Conservation (phyloP, 1,139 yeast species). For the Blastobotrys persicus region DNA sequence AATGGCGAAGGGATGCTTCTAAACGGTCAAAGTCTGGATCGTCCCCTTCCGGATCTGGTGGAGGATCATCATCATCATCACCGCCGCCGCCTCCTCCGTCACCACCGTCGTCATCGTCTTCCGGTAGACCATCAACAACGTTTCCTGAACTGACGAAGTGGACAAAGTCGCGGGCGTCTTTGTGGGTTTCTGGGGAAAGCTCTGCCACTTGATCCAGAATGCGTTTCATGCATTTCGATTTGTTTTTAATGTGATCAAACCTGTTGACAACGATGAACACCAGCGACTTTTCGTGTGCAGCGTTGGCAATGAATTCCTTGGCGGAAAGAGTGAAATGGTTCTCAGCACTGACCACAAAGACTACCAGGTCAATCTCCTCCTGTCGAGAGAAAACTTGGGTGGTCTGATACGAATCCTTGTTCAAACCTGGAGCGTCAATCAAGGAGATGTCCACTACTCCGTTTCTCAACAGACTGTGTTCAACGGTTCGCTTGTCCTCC, state of each 20-base stretch:
- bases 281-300: conserved; percentile 87
- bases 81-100: conserved; percentile 45
- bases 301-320: conserved; percentile 85
- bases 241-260: conserved; percentile 80
- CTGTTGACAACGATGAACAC: conserved; percentile 93
- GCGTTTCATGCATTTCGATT: conserved; percentile 69
- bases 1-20: conserved; percentile 80
- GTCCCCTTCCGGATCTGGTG: conserved; percentile 9
- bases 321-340: conserved; percentile 94
- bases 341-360: conserved; percentile 94
- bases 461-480: conserved; percentile 73
- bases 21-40: conserved; percentile 59
- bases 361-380: conserved; percentile 94
- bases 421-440: conserved; percentile 96
- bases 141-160: conserved; percentile 80
- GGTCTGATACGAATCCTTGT: conserved; percentile 90
- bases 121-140: conserved; percentile 36
- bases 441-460: conserved; percentile 90
- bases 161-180: conserved; percentile 84
- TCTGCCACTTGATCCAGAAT: conserved; percentile 85
- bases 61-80: conserved; percentile 35
- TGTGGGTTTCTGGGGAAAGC: conserved; percentile 87
- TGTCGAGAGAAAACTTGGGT: conserved; percentile 94
- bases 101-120: conserved; percentile 33
- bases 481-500: conserved; percentile 65